phyloP scores from a whole-genome alignment of 805 yeast genomes.

The Saccharomyces cerevisiae region DNA sequence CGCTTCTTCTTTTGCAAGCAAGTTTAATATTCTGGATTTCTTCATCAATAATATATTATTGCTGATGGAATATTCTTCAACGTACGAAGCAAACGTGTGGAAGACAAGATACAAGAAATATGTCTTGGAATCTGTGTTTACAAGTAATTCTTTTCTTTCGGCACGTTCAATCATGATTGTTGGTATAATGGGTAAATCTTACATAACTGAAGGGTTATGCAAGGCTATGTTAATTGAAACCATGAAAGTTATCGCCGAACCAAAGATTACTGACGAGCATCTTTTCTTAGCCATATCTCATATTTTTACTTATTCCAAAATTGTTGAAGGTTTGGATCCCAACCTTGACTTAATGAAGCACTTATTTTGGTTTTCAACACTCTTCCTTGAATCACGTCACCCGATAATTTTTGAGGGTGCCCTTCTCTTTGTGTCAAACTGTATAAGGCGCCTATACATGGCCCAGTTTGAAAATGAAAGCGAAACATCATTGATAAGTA shows the following conservation, averaged over 20 bases:
- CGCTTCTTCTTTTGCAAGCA: constrained; percentile 32
- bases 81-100: constrained; percentile 46
- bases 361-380: constrained; percentile 34
- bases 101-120: constrained; percentile 57
- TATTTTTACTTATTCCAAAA: constrained; percentile 34
- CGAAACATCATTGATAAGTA: constrained; percentile 26
- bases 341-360: constrained; percentile 24
- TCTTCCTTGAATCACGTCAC: constrained; percentile 28
- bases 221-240: constrained; percentile 24
- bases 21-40: constrained; percentile 43
- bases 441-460: constrained; percentile 29
- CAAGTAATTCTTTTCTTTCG: constrained; percentile 49
- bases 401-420: constrained; percentile 35
- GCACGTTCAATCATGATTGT: constrained; percentile 59
- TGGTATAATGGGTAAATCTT: constrained; percentile 58
- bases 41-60: constrained; percentile 49
- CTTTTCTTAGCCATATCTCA: constrained; percentile 31
- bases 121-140: constrained; percentile 54
- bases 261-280: constrained; percentile 27
- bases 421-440: constrained; percentile 31
- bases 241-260: constrained; percentile 30
- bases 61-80: constrained; percentile 41
- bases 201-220: constrained; percentile 51
- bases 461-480: constrained; percentile 25
- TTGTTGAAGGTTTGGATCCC: constrained; percentile 33